Evolutionary conservation across 805 yeast species (phyloP).

Genomic region (Trichomonascus vanleenenianus): DNA sequence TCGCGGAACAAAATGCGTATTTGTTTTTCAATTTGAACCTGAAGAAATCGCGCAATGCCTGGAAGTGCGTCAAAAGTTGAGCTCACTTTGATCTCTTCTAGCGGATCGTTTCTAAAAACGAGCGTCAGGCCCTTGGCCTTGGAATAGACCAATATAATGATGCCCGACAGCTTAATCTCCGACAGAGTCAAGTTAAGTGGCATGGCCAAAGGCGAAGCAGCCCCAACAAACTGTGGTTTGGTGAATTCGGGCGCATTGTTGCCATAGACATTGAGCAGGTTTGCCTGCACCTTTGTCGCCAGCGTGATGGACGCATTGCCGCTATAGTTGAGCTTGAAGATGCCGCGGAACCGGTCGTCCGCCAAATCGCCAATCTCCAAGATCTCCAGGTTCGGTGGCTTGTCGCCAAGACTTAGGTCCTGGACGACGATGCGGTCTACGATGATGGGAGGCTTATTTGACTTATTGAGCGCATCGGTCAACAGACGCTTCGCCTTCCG

Average conservation of each 20-base stretch:
- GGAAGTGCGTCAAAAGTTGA: constrained; percentile 83
- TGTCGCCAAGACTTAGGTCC: constrained; percentile 62
- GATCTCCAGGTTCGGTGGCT: constrained; percentile 68
- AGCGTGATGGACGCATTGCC: constrained; percentile 70
- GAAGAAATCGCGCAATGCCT: constrained; percentile 75
- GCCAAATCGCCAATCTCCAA: constrained; percentile 71
- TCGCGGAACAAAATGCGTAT: constrained; percentile 76
- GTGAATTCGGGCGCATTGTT: constrained; percentile 43
- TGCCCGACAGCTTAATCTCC: constrained; percentile 66
- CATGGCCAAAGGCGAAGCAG: constrained; percentile 61
- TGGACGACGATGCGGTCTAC: constrained; percentile 47
- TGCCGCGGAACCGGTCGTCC: constrained; percentile 43
- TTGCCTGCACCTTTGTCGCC: constrained; percentile 74
- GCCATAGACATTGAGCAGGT: constrained; percentile 62
- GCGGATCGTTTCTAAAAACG: constrained; percentile 83
- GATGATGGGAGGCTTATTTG: constrained; percentile 29
- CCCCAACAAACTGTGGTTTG: constrained; percentile 57
- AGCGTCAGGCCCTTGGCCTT: constrained; percentile 77
- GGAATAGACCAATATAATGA: constrained; percentile 76
- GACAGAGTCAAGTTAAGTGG: constrained; percentile 72
- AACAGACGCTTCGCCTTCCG: constrained; percentile 43
- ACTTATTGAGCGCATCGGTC: constrained; percentile 28
- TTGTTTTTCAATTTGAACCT: constrained; percentile 73
- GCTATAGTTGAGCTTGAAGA: constrained; percentile 60
- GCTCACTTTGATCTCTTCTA: constrained; percentile 72